A percentile compares a stretch with the other conserved stretches of the same genome.
Conservation (phyloP, 306 rosid species). For the Quercus suber region DNA sequence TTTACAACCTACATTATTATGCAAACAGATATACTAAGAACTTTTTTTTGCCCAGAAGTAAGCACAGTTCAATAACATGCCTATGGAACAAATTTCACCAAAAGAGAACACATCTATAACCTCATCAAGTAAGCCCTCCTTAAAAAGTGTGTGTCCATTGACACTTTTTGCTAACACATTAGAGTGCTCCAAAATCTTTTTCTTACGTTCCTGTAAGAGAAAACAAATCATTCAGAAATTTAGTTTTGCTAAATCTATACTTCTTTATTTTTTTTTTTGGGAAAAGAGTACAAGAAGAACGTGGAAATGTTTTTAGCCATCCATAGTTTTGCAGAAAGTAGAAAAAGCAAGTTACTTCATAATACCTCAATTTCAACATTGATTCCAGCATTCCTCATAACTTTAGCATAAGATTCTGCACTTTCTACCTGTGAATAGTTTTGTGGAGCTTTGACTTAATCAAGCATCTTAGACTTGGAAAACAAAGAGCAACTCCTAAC, state of each 20-base stretch:
- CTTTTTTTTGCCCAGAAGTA: neutral
- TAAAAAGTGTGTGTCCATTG: constrained; percentile 60
- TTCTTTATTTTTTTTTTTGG: neutral
- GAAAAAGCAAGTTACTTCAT: neutral
- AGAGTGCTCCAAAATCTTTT: constrained; percentile 56
- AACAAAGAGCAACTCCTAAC: neutral
- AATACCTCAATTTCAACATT: constrained; percentile 68
- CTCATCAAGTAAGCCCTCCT: constrained; percentile 81
- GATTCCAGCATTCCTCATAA: constrained; percentile 56
- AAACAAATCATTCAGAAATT: constrained; percentile 5
- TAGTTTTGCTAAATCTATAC: neutral
- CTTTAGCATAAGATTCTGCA: constrained; percentile 73
- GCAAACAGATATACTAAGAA: constrained; percentile 20
- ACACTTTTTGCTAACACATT: constrained; percentile 68
- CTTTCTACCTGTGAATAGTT: constrained; percentile 58
- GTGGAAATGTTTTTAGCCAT: neutral
- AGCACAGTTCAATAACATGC: neutral
- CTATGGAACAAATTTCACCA: constrained; percentile 18
- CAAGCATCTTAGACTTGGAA: neutral
- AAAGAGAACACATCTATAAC: constrained; percentile 37
- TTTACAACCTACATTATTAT: constrained; percentile 64
- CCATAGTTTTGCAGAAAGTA: neutral
- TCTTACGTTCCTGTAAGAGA: constrained; percentile 64
- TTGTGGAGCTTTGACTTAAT: neutral
- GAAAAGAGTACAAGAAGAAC: neutral